Conservation (phyloP, 208 protist species). For the Trypanosoma rangeli region DNA sequence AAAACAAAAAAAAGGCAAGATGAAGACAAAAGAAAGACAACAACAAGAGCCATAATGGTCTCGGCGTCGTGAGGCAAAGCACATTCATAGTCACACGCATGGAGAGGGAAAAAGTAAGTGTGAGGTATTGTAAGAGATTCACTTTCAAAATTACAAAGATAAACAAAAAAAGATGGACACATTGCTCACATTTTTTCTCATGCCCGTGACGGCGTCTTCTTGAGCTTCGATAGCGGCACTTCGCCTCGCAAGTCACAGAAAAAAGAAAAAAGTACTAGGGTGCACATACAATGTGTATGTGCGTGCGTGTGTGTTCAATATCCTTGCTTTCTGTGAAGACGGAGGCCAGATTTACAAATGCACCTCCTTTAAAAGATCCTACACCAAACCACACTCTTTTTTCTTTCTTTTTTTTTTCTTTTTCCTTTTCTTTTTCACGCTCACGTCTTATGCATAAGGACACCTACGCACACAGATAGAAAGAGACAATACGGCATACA, state of each 20-base stretch:
- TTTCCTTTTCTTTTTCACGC: slow-evolving; percentile 20
- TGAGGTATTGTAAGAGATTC: not conserved
- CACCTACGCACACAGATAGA: not conserved
- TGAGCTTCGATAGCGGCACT: not conserved
- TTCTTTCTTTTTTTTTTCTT: slow-evolving; percentile 4
- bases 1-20: not conserved
- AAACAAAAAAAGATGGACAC: slow-evolving; percentile 4
- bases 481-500: not conserved
- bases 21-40: not conserved
- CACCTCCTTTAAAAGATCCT: not conserved
- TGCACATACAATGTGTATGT: not conserved
- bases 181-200: not conserved
- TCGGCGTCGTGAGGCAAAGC: not conserved
- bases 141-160: not conserved
- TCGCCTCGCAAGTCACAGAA: not conserved
- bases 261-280: slow-evolving; percentile 10
- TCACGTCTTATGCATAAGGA: not conserved
- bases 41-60: not conserved
- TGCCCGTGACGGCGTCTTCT: not conserved
- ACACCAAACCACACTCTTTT: not conserved
- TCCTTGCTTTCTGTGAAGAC: slow-evolving; percentile 10
- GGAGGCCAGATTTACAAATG: slow-evolving; percentile 6
- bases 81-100: not conserved
- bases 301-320: not conserved
- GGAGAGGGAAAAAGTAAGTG: not conserved